Base-by-base conservation (phyloP, 495 filamentous ascomycete species). In the Xylaria longipes region DNA sequence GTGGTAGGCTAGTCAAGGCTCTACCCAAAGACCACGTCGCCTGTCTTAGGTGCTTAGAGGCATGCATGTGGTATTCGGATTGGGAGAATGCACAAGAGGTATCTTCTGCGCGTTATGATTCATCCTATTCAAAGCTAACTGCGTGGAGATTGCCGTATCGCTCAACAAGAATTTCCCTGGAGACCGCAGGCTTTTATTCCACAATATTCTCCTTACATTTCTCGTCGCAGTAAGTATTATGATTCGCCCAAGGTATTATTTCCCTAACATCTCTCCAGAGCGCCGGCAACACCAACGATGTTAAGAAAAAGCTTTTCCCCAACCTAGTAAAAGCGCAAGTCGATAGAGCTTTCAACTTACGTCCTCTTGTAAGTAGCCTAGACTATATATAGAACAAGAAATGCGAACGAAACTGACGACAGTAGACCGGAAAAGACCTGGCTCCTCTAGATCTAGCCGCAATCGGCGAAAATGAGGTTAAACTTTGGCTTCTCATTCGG, bases 61-160 rank as follows among this genome's bases (percentile, higher is more conserved):
- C 79, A 8, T 86, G 84, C 69, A 72, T 86, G 50, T 80, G 79
- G 71, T 75, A 81, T 48, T 84, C 81, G 73, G 84, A 86, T 62
- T 82, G 85, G 68, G 81, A 82, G 61, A 83, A 81, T 73, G 84
- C 84, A 22, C 84, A 86, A 71, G 83, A 84, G 79, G 83, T 84
- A 71, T 9, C 50, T 67, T 8, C 25, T 1, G 46, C 3, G 46
- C 43, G 15, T 3, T 31, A 31, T 15, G 7, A 11, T 27, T 20
- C 54, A 8, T 25, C 14, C 57, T 39, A 0, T 27, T 43, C 62
- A 29, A 46, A 35, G 57, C 65, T 75, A 29, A 76, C 58, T 22
- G 20, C 11, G 15, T 58, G 14, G 52, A 86, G 84, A 85, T 86
- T 68, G 80, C 84, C 1, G 80, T 81, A 1, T 78, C 80, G 0